These are phyloP conservation scores for Xylariomycetidae sp. DNA, from an alignment of 2,329 filamentous ascomycete genomes.

Conservation along the genomic window DNA sequence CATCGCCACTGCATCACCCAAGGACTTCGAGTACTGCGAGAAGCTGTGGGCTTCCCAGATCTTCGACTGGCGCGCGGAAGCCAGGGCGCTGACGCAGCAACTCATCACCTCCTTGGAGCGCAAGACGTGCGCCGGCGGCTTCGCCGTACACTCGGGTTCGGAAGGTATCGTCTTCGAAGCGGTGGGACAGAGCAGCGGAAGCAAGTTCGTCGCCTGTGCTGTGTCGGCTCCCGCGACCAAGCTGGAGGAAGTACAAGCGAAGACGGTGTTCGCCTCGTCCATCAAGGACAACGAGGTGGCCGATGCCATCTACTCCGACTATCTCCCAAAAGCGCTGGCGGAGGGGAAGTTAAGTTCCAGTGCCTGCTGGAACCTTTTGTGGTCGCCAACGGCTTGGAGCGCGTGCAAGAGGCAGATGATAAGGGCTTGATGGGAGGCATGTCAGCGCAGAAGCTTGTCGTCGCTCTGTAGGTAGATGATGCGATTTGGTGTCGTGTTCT, in stretches of 20 bases:
- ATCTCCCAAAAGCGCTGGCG: constrained; percentile 21
- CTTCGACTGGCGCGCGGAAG: constrained; percentile 38
- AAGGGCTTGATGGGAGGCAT: constrained; percentile 18
- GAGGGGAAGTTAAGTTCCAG: constrained; percentile 15
- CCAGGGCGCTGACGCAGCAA: constrained; percentile 20
- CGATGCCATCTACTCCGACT: constrained; percentile 17
- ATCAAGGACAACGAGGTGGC: constrained; percentile 20
- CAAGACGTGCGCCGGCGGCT: constrained; percentile 13
- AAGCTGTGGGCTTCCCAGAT: constrained; percentile 33
- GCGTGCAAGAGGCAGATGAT: constrained; percentile 25
- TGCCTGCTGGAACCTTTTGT: constrained; percentile 21
- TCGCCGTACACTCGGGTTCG: constrained; percentile 12
- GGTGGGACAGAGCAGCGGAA: constrained; percentile 8
- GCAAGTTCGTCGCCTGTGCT: constrained; percentile 16
- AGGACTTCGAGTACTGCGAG: constrained; percentile 34
- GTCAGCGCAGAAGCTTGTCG: constrained; percentile 33
- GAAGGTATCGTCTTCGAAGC: constrained; percentile 14
- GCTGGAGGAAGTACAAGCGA: constrained; percentile 9
- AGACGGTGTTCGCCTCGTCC: constrained; percentile 15
- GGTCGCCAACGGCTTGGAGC: constrained; percentile 24
- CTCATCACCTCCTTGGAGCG: constrained; percentile 19
- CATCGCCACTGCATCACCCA: constrained; percentile 31
- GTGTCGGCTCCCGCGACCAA: constrained; percentile 2
- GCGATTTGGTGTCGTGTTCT: too few species aligned
- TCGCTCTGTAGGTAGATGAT: constrained; percentile 13